Evolutionary conservation across 768 basidiomycete genomes (phyloP).

Genomic region (Stropharia rugosoannulata): DNA sequence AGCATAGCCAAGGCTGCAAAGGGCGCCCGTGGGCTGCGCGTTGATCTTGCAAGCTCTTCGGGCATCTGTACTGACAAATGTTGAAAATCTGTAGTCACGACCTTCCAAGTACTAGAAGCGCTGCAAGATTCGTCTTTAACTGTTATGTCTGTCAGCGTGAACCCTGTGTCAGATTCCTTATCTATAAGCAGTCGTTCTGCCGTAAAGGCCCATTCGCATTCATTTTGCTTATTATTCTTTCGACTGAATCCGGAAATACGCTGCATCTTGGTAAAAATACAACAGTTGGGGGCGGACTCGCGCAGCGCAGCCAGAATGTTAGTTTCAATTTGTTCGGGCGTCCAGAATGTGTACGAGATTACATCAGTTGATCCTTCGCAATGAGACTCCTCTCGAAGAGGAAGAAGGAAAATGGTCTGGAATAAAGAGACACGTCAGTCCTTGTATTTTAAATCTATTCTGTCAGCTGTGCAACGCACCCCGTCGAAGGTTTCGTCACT

Average conservation of each 20-base stretch:
- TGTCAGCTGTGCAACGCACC: conserved; percentile 26
- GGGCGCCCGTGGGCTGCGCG: conserved; percentile 27
- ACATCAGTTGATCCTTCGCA: conserved; percentile 13
- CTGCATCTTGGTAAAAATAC: conserved; percentile 40
- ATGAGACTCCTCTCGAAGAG: conserved; percentile 33
- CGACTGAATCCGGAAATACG: conserved; percentile 27
- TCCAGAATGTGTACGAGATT: conserved; percentile 23
- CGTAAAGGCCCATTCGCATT: conserved; percentile 21
- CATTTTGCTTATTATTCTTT: conserved; percentile 2
- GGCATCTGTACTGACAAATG: conserved; percentile 9
- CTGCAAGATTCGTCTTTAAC: conserved; percentile 3
- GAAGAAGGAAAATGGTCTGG: conserved; percentile 36
- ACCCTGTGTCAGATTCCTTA: conserved; percentile 5
- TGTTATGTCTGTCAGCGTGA: conserved; percentile 6
- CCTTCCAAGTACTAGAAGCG: conserved; percentile 10
- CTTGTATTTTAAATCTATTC: not conserved
- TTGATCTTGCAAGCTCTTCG: conserved; percentile 3
- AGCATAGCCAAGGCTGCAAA: conserved; percentile 31
- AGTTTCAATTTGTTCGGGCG: conserved; percentile 16
- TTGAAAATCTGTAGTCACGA: conserved; percentile 3
- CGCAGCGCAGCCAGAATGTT: conserved; percentile 31
- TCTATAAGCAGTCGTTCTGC: conserved; percentile 16
- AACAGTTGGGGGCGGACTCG: conserved; percentile 30
- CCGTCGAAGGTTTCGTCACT: conserved; percentile 32
- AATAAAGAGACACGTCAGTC: not conserved